Base-by-base conservation (phyloP, 2,329 filamentous ascomycete genomes). In the Parastagonospora avenae region DNA sequence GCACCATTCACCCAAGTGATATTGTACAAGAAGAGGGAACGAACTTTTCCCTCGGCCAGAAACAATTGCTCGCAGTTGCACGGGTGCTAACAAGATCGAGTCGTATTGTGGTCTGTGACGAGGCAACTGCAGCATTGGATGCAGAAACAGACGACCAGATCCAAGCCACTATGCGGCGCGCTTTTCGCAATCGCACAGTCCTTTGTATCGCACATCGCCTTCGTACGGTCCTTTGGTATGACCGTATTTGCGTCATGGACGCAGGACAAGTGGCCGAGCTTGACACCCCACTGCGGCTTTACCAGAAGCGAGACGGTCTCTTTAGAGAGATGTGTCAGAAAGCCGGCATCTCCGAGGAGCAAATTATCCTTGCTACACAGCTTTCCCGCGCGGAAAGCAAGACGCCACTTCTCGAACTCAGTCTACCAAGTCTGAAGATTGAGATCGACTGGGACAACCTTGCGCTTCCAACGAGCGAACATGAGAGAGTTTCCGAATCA, bases 181-280 rank as follows among this genome's bases (percentile, higher is more conserved):
- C 86, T 0, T 96, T 96, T 79, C 81, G 83, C 46, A 91, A 91
- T 51, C 90, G 89, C 78, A 97, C 92, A 2, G 75, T 97, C 42
- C 78, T 97, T 15, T 96, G 91, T 73, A 96, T 97, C 70, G 93
- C 93, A 2, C 92, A 97, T 74, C 83, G 92, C 4, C 79, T 97
- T 63, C 87, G 90, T 65, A 97, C 93, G 1, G 96, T 97, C 55
- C 87, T 96, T 54, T 86, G 88, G 16, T 96, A 96, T 73, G 92
- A 97, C 74, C 85, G 92, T 39, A 96, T 97, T 69, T 92, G 91
- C 63, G 93, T 97, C 60, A 94, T 97, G 91, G 92, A 97, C 64
- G 81, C 86, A 35, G 93, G 93, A 0, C 76, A 77, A 8, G 96
- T 97, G 63, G 90, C 89, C 0, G 92, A 97, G 81, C 79, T 96